Base-by-base conservation (phyloP, 2,329 filamentous ascomycete species). In the Sclerotinia trifoliorum region DNA sequence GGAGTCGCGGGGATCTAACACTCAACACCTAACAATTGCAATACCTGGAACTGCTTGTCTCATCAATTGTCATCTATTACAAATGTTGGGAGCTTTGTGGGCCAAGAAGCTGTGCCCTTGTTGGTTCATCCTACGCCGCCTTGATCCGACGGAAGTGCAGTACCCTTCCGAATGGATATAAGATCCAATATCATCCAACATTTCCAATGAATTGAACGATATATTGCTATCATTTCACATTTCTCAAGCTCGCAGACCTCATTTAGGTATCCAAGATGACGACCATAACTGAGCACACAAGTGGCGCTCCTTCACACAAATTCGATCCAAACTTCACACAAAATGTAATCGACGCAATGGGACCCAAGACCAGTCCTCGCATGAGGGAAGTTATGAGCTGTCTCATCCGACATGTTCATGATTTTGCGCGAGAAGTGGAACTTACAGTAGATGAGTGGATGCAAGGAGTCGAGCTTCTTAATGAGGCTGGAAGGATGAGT, bases 401-500 rank as follows among this genome's bases (percentile, higher is more conserved):
- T 51, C 74, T 87, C 35, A 86, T 85, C 70, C 77, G 79, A 58
- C 85, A 88, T 74, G 77, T 87, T 6, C 85, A 88, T 71, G 85
- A 87, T 74, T 88, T 85, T 75, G 84, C 84, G 29, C 80, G 85
- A 67, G 85, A 87, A 74, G 83, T 84, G 62, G 82, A 87, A 70
- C 77, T 88, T 52, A 87, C 85, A 0, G 79, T 86, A 5, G 85
- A 86, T 55, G 85, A 87, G 73, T 87, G 84, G 83, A 84, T 85
- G 81, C 79, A 80, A 1, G 85, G 81, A 42, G 83, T 87, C 24
- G 46, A 86, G 46, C 73, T 86, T 74, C 80, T 89, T 75, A 89
- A 89, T 74, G 84, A 83, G 80, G 84, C 85, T 0, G 87, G 87
- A 26, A 81, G 84, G 73, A 89, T 89, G 86, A 88, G 85, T 70